A percentile compares a stretch with the other conserved stretches of the same genome.
Conservation (phyloP, 345 rosid species). For the Physaria fendleri region DNA sequence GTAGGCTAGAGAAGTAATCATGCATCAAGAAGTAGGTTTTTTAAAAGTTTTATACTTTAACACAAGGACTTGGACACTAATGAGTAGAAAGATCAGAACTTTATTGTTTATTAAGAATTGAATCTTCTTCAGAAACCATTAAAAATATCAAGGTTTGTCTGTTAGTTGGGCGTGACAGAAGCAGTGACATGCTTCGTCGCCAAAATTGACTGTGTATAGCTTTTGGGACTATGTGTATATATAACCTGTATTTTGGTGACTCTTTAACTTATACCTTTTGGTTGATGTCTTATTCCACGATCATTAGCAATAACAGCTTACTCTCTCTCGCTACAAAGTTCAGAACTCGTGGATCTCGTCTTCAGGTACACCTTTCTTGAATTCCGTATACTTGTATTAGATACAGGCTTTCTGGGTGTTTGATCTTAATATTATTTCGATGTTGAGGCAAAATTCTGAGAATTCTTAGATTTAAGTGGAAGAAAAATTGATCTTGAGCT, state of each 20-base stretch:
- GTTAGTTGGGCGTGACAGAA: constrained; percentile 13
- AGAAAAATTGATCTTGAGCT: neutral
- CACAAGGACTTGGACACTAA: neutral
- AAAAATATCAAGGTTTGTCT: neutral
- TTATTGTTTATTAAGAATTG: neutral
- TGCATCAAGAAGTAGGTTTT: constrained; percentile 1
- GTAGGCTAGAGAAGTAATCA: constrained; percentile 33
- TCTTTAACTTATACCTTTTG: neutral
- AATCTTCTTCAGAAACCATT: neutral
- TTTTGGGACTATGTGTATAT: constrained; percentile 3
- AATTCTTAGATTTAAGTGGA: neutral
- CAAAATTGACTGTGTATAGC: neutral
- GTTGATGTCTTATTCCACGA: constrained; percentile 23
- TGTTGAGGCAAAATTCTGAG: neutral
- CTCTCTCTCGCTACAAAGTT: constrained; percentile 18
- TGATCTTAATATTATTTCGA: neutral
- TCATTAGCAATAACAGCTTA: constrained; percentile 12
- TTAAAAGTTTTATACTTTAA: neutral
- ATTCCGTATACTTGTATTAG: neutral
- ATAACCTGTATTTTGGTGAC: neutral
- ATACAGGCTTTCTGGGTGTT: neutral
- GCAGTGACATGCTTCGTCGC: constrained; percentile 25
- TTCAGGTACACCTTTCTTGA: constrained; percentile 15
- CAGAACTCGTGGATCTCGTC: constrained; percentile 24
- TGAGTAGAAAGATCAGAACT: neutral